These are phyloP conservation scores for Pythium diclinum DNA, from an alignment of 352 stramenopile genomes.

Conservation along the genomic window DNA sequence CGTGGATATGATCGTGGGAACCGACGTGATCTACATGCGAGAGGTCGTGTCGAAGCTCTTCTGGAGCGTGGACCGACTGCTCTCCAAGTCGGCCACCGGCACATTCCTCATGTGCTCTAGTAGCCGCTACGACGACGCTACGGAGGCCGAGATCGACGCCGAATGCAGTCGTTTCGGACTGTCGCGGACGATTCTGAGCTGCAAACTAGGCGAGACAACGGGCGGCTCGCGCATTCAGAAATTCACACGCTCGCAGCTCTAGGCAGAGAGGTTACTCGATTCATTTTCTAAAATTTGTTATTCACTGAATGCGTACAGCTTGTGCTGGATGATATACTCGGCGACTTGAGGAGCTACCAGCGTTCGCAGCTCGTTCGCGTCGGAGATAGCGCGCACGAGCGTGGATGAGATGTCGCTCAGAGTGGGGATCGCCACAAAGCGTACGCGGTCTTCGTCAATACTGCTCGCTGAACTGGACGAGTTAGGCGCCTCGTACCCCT, in stretches of 20 bases:
- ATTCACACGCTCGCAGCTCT: constrained; percentile 35
- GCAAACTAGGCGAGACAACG: constrained; percentile 30
- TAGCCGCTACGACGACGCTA: constrained; percentile 67
- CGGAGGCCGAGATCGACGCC: constrained; percentile 61
- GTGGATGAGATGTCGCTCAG: constrained; percentile 81
- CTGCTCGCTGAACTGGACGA: background rate
- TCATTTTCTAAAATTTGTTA: constrained; percentile 1
- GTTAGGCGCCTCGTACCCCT: constrained; percentile 42
- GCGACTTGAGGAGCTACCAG: constrained; percentile 56
- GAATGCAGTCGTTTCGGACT: constrained; percentile 51
- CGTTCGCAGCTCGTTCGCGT: constrained; percentile 36
- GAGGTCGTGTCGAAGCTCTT: constrained; percentile 71
- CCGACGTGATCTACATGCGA: constrained; percentile 73
- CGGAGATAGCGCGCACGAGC: constrained; percentile 37
- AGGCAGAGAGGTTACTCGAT: background rate
- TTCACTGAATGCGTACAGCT: constrained; percentile 68
- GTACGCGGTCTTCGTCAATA: constrained; percentile 29
- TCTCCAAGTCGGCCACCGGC: constrained; percentile 22
- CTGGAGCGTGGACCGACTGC: constrained; percentile 67
- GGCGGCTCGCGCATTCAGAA: constrained; percentile 51
- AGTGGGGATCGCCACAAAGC: constrained; percentile 50
- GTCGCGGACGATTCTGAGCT: constrained; percentile 44
- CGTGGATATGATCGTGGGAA: constrained; percentile 65
- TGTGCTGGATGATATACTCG: constrained; percentile 72
- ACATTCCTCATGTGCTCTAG: constrained; percentile 79